phyloP scores from a whole-genome alignment of 371 early-diverging fungal species.

The Coemansia sp. region DNA sequence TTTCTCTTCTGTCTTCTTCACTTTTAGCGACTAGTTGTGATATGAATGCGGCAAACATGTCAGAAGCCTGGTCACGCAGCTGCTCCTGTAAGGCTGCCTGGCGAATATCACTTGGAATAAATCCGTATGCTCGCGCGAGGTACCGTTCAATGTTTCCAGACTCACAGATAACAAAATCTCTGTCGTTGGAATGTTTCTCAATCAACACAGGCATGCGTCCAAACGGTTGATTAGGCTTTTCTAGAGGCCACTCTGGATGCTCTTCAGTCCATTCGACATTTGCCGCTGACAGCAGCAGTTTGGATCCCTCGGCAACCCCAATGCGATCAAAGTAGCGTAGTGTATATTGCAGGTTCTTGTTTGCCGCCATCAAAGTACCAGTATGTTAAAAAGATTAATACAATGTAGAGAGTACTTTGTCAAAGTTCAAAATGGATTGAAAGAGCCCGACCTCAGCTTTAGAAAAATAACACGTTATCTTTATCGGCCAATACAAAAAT shows the following conservation, averaged over 20 bases:
- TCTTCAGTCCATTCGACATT: conserved; percentile 33
- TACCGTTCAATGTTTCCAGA: conserved; percentile 56
- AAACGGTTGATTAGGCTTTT: conserved; percentile 53
- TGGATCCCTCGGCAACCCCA: conserved; percentile 21
- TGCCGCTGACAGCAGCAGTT: conserved; percentile 23
- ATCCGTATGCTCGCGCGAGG: conserved; percentile 50
- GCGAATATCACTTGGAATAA: conserved; percentile 38
- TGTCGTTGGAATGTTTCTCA: conserved; percentile 34
- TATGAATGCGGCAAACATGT: not conserved
- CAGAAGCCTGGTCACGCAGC: conserved; percentile 17
- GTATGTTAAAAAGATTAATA: too few species aligned
- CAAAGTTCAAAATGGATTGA: too few species aligned
- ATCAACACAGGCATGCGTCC: conserved; percentile 56
- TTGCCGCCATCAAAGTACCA: too few species aligned
- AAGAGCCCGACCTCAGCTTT: too few species aligned
- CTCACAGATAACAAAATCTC: conserved; percentile 49
- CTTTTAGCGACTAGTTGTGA: not conserved
- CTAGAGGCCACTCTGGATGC: conserved; percentile 48
- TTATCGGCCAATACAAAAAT: too few species aligned
- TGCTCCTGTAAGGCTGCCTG: conserved; percentile 42
- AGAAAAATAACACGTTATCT: too few species aligned
- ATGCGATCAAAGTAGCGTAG: conserved; percentile 25
- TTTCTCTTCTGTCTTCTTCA: conserved; percentile 14
- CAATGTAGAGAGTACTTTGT: too few species aligned
- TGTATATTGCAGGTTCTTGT: conserved; percentile 6